Conservation (phyloP, 2,329 filamentous ascomycete species). For the Colletotrichum horii region DNA sequence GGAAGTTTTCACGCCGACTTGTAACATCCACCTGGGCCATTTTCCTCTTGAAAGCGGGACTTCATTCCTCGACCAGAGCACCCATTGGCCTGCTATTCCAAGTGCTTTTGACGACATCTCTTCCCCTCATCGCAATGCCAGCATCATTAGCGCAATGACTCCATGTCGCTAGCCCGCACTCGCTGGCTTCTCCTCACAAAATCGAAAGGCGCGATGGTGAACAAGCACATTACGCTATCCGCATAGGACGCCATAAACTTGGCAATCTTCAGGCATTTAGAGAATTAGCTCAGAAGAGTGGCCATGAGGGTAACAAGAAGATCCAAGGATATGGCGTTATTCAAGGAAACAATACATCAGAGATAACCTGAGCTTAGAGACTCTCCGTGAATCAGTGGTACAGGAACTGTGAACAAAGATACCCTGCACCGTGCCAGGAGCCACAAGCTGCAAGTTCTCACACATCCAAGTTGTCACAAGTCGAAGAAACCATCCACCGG, state of each 20-base stretch:
- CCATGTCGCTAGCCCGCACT: background rate
- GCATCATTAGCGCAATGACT: background rate
- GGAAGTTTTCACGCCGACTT: background rate
- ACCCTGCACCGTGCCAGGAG: background rate
- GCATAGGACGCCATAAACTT: background rate
- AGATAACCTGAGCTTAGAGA: background rate
- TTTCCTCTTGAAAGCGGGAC: background rate
- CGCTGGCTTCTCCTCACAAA: background rate
- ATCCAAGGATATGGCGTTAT: background rate
- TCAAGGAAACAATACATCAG: background rate
- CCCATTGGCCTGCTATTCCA: background rate
- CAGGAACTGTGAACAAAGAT: background rate
- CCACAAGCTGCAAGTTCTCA: background rate
- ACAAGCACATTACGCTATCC: background rate
- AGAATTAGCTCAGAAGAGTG: background rate
- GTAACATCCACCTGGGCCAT: background rate
- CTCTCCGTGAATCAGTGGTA: background rate
- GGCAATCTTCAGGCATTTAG: background rate
- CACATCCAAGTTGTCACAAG: background rate
- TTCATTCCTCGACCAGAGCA: background rate
- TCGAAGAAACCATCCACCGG: background rate
- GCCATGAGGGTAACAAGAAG: background rate
- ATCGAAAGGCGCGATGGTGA: background rate
- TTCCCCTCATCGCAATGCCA: background rate
- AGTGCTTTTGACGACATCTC: background rate